Conservation (phyloP, 352 stramenopile genomes). For the Phytophthora pseudosyringae region DNA sequence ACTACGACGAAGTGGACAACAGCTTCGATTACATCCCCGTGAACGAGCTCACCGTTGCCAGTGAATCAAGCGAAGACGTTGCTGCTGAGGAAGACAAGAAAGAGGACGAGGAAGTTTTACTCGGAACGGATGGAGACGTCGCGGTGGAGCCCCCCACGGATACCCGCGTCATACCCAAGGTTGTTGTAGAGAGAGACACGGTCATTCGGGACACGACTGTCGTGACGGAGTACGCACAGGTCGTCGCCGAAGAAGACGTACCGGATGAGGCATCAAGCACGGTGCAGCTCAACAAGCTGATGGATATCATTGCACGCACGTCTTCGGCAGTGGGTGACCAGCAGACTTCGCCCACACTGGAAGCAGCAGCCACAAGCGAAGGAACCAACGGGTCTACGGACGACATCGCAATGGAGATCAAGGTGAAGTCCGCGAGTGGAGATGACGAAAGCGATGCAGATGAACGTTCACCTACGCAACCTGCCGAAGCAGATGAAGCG, state of each 20-base stretch:
- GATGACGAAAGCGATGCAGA: conserved; percentile 1
- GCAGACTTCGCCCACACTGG: not conserved
- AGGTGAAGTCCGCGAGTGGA: not conserved
- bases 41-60: not conserved
- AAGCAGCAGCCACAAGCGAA: not conserved
- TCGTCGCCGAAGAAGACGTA: not conserved
- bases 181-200: conserved; percentile 11
- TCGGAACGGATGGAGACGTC: not conserved
- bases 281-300: not conserved
- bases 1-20: conserved; percentile 19
- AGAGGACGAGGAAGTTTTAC: not conserved
- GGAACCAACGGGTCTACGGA: not conserved
- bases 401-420: not conserved
- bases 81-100: not conserved
- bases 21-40: conserved; percentile 13
- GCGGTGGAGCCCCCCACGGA: not conserved
- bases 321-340: conserved; percentile 8
- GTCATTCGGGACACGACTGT: conserved; percentile 16
- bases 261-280: not conserved
- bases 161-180: not conserved
- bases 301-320: not conserved
- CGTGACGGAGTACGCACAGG: conserved; percentile 9
- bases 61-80: not conserved
- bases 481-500: not conserved
- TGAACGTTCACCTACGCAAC: not conserved